Conservation (phyloP, 129 eudicot species). For the Deinandra increscens region DNA sequence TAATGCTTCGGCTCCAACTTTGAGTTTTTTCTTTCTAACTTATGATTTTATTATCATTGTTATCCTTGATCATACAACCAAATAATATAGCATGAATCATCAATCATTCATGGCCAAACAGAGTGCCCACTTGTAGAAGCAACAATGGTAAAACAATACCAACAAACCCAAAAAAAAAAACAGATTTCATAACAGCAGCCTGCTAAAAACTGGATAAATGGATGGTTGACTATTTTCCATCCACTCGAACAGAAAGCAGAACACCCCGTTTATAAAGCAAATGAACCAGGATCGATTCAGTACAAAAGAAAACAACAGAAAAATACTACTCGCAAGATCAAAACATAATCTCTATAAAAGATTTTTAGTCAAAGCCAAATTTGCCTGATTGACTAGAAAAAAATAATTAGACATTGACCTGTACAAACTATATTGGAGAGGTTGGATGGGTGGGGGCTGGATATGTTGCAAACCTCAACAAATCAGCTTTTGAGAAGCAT, state of each 20-base stretch:
- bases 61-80: neutral
- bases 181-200: conserved; percentile 2
- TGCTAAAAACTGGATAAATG: conserved; percentile 7
- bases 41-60: neutral
- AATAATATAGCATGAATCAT: conserved; percentile 3
- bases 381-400: conserved; percentile 4
- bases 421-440: neutral
- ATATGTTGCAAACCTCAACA: neutral
- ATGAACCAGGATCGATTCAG: conserved; percentile 2
- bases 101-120: conserved; percentile 4
- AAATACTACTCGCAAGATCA: neutral
- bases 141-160: conserved; percentile 11
- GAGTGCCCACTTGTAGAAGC: conserved; percentile 13
- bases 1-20: neutral
- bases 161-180: neutral
- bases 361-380: neutral
- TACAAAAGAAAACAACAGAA: neutral
- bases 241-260: conserved; percentile 16
- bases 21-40: neutral
- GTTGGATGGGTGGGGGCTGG: neutral
- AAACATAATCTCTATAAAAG: conserved; percentile 1
- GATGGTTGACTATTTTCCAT: conserved; percentile 3
- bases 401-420: neutral
- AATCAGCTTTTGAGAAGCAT: neutral
- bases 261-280: neutral